Evolutionary conservation across 495 filamentous ascomycete genomes (phyloP).

Genomic region (Chaetomium cochliodes): DNA sequence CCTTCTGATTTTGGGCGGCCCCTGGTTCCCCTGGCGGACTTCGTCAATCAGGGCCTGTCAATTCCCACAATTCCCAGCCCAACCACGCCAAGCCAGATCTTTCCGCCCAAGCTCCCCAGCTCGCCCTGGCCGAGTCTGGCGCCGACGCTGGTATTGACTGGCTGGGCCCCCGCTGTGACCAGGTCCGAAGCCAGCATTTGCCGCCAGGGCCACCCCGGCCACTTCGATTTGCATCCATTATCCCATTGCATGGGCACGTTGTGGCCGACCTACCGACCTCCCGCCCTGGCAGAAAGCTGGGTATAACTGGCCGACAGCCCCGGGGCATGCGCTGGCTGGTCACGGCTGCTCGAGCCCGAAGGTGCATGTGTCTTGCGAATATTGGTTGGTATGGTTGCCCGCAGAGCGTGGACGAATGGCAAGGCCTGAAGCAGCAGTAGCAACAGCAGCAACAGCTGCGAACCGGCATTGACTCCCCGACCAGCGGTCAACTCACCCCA

Average conservation of each 20-base stretch:
- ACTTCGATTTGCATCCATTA: neutral
- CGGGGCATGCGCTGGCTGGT: slow-evolving; percentile 18
- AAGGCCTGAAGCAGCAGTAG: no score
- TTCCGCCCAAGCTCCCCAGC: slow-evolving; percentile 22
- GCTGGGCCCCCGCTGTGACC: neutral
- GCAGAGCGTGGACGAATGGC: slow-evolving; percentile 33
- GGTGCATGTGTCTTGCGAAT: slow-evolving; percentile 48
- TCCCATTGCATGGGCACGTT: no score
- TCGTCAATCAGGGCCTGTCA: neutral
- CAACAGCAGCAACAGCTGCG: neutral
- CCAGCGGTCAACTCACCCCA: slow-evolving; percentile 13
- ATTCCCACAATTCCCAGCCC: slow-evolving; percentile 21
- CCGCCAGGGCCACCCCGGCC: slow-evolving; percentile 16
- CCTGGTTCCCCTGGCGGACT: neutral
- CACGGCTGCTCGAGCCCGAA: slow-evolving; percentile 29
- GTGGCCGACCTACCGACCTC: neutral
- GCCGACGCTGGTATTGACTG: neutral
- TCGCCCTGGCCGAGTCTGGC: slow-evolving; percentile 12
- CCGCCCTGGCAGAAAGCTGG: neutral
- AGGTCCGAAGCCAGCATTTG: neutral
- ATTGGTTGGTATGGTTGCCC: slow-evolving; percentile 43
- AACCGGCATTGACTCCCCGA: neutral
- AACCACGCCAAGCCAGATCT: slow-evolving; percentile 24
- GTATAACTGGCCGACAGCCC: slow-evolving; percentile 24
- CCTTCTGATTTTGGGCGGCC: slow-evolving; percentile 4